Base-by-base conservation (phyloP, 805 yeast genomes). In the Candida stauntonica region DNA sequence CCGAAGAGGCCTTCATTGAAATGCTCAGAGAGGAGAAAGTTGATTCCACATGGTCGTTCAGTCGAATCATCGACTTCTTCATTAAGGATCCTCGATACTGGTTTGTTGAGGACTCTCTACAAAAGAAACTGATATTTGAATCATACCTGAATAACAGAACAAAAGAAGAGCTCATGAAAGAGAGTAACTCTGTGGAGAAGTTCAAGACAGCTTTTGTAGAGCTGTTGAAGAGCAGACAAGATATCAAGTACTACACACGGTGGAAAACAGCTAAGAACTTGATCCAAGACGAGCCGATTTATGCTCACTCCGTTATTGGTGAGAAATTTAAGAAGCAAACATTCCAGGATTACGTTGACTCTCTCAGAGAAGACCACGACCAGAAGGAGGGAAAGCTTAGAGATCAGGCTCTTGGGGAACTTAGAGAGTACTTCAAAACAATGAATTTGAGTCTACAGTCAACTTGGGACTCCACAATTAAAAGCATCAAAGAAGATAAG, bases 11-110 rank as follows among this genome's bases (percentile, higher is more conserved):
- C 8, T 87, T 81, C 54, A 50, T 67, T 14, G 56, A 63, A 3
- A 66, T 87, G 72, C 62, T 88, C 8, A 57, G 62, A 24, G 75
- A 71, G 1, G 60, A 71, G 27, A 61, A 68, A 7, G 86, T 87
- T 3, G 88, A 81, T 55, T 71, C 83, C 0, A 72, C 82, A 0
- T 84, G 91, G 89, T 72, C 93, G 0, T 86, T 86, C 58, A 75
- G 72, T 34, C 66, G 66, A 41, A 81, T 84, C 1, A 77, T 87
- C 61, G 70, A 74, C 17, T 60, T 62, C 14, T 73, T 82, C 41
- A 69, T 82, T 14, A 55, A 52, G 3, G 79, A 81, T 46, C 75
- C 80, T 2, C 64, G 79, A 13, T 88, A 85, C 52, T 84, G 91
- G 89, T 59, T 67, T 5, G 60, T 86, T 2, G 61, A 66, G 5